Conservation (phyloP, 495 filamentous ascomycete genomes). For the Podospora tetraspora region DNA sequence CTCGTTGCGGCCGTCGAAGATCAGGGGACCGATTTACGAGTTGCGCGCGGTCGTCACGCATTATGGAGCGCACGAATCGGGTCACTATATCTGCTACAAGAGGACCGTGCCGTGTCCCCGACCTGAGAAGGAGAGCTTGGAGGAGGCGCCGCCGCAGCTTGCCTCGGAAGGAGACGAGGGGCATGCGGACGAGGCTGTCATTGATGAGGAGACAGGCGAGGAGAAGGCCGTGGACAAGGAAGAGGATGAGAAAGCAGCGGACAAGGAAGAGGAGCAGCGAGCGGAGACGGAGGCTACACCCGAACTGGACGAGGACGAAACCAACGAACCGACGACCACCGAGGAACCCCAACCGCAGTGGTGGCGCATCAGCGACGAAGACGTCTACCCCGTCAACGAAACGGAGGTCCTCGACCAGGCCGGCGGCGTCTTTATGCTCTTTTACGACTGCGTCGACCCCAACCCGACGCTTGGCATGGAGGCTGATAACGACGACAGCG, state of each 20-base stretch:
- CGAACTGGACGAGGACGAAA: conserved; percentile 6
- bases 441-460: conserved; percentile 72
- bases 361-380: conserved; percentile 85
- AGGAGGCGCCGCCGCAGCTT: conserved; percentile 7
- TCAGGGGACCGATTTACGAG: conserved; percentile 61
- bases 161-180: not conserved
- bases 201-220: not conserved
- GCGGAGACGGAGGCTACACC: not conserved
- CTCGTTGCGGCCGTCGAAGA: conserved; percentile 32
- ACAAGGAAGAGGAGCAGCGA: not conserved
- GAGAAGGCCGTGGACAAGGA: not conserved
- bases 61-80: conserved; percentile 85
- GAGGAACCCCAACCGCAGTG: conserved; percentile 47
- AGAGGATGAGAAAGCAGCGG: not conserved
- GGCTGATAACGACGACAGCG: not conserved
- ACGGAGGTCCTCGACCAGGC: conserved; percentile 63
- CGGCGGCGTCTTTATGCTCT: conserved; percentile 90
- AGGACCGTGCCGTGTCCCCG: conserved; percentile 36
- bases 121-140: not conserved
- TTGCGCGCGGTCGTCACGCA: conserved; percentile 84
- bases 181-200: not conserved
- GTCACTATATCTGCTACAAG: conserved; percentile 90
- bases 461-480: conserved; percentile 25
- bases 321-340: not conserved
- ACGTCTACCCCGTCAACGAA: conserved; percentile 69